Percentiles rank a stretch among this genome's conserved stretches.
These are phyloP conservation scores for Ilyonectria robusta DNA, from an alignment of 2,329 filamentous ascomycete species.

Conservation along the genomic window DNA sequence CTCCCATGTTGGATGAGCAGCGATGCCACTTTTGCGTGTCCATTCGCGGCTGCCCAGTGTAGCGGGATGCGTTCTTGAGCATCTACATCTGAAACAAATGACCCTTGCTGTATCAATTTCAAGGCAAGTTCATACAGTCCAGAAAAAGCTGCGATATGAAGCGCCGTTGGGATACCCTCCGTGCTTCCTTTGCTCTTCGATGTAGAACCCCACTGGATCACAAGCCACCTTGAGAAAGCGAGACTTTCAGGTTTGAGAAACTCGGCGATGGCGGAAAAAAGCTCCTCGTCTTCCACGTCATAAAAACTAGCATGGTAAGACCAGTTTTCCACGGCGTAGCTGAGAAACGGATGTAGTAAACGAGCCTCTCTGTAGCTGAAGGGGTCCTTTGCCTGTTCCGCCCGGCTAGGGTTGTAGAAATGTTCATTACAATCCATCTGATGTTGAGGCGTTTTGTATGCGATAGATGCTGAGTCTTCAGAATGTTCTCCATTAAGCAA, in stretches of 20 bases:
- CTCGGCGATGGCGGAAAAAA: constrained; percentile 15
- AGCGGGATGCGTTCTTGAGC: constrained; percentile 35
- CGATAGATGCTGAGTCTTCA: background rate
- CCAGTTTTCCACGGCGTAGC: constrained; percentile 43
- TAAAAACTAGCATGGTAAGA: constrained; percentile 40
- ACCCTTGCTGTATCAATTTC: constrained; percentile 19
- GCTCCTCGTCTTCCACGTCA: constrained; percentile 32
- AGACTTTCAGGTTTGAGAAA: constrained; percentile 28
- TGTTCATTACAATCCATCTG: background rate
- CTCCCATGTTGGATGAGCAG: constrained; percentile 32
- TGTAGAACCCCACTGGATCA: constrained; percentile 33
- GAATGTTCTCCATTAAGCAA: constrained; percentile 24
- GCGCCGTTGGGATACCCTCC: constrained; percentile 32
- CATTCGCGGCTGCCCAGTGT: constrained; percentile 42
- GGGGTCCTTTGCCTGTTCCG: background rate
- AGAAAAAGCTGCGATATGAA: constrained; percentile 40
- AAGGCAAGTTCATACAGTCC: constrained; percentile 34
- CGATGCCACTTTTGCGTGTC: constrained; percentile 28
- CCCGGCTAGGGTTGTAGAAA: background rate
- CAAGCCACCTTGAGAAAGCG: constrained; percentile 37
- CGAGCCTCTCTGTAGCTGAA: constrained; percentile 38
- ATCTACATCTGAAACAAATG: constrained; percentile 17
- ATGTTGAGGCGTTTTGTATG: constrained; percentile 17
- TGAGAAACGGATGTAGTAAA: constrained; percentile 36
- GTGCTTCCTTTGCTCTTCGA: constrained; percentile 12